These are phyloP conservation scores for Sugiyamaella sp. DNA, from an alignment of 1,139 yeast species.

Conservation along the genomic window DNA sequence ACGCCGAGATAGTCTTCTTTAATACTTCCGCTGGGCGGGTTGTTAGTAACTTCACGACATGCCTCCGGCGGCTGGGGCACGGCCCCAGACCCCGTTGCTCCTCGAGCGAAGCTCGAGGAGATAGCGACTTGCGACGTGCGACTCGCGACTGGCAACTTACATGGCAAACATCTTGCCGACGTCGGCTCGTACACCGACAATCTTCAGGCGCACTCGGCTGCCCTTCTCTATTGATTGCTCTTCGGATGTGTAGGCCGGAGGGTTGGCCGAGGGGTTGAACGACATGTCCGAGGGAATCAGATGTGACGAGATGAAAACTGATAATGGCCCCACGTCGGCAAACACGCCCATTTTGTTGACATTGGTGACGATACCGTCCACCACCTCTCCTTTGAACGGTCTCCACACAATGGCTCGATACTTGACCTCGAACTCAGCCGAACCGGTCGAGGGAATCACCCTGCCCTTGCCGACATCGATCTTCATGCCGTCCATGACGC, in stretches of 20 bases:
- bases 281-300: constrained; percentile 93
- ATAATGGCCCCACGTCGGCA: constrained; percentile 96
- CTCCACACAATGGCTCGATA: constrained; percentile 98
- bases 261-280: constrained; percentile 93
- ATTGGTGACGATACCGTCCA: constrained; percentile 92
- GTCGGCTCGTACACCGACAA: constrained; percentile 96
- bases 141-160: too few species aligned
- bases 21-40: constrained; percentile 53
- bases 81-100: too few species aligned
- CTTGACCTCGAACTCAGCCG: constrained; percentile 95
- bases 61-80: constrained; percentile 12
- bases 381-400: constrained; percentile 96
- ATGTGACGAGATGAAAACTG: constrained; percentile 93
- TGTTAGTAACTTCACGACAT: constrained; percentile 17
- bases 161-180: constrained; percentile 97
- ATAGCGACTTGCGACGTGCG: too few species aligned
- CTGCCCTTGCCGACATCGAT: constrained; percentile 95
- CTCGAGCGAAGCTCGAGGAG: too few species aligned
- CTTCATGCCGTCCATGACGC: constrained; percentile 92
- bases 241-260: constrained; percentile 97
- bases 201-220: constrained; percentile 87
- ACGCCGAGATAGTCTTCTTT: constrained; percentile 97
- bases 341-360: constrained; percentile 96
- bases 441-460: constrained; percentile 86
- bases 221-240: constrained; percentile 96